A percentile compares a stretch with the other conserved stretches of the same genome.
These are phyloP conservation scores for Senna tora DNA, from an alignment of 306 rosid genomes.

Conservation along the genomic window DNA sequence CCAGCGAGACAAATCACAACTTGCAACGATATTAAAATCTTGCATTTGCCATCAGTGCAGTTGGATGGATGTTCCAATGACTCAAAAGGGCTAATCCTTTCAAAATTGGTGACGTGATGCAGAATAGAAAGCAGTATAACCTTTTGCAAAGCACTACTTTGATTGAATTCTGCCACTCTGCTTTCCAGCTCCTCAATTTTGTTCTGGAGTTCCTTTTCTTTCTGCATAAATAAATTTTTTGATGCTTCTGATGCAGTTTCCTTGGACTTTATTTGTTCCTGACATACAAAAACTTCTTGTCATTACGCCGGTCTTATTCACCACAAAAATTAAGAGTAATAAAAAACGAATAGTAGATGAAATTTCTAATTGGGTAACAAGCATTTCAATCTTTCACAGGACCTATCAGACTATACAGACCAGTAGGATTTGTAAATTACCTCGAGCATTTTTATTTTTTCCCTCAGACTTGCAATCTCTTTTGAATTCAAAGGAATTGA, in stretches of 20 bases:
- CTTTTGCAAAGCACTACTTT: slow-evolving; percentile 52
- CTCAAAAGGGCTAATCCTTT: background rate
- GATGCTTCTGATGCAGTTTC: slow-evolving; percentile 74
- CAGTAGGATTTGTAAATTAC: slow-evolving; percentile 47
- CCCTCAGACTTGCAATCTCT: slow-evolving; percentile 71
- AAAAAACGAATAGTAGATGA: background rate
- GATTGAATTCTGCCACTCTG: slow-evolving; percentile 64
- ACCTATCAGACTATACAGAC: background rate
- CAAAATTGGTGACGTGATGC: slow-evolving; percentile 2
- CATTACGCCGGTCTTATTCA: slow-evolving; percentile 17
- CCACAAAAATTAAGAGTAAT: slow-evolving; percentile 5
- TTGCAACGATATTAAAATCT: background rate
- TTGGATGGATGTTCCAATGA: slow-evolving; percentile 15
- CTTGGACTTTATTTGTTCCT: slow-evolving; percentile 69
- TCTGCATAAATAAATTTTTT: slow-evolving; percentile 56
- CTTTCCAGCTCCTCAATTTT: slow-evolving; percentile 72
- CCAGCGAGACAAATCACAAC: background rate
- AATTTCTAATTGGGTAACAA: too few relatives aligned
- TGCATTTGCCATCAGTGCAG: background rate
- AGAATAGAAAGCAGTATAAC: slow-evolving; percentile 38
- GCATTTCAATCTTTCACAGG: too few relatives aligned
- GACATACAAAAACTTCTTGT: slow-evolving; percentile 32
- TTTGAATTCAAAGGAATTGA: slow-evolving; percentile 52
- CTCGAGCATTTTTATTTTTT: slow-evolving; percentile 81
- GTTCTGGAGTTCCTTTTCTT: slow-evolving; percentile 76